Base-by-base conservation (phyloP, 495 filamentous ascomycete species). In the Penicillium daleae region DNA sequence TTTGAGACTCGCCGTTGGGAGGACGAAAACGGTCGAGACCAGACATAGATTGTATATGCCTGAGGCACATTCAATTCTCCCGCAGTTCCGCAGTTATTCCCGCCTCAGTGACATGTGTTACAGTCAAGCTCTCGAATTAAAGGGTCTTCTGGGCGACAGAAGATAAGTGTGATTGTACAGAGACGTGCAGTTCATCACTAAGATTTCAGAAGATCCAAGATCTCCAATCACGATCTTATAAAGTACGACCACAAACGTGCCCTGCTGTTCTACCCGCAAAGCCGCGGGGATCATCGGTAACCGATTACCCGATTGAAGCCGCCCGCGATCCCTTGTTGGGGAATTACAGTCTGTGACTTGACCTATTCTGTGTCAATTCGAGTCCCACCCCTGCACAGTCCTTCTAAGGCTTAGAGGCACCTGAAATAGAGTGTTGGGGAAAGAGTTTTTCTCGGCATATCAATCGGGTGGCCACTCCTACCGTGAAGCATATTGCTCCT, bases 251-350 rank as follows among this genome's bases (percentile, higher is more conserved):
- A 12, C 9, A 46, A 46, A 3, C 42, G 19, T 21, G 42, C 42
- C 3, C 12, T 46, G n/a, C 8, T 46, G 19, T 9, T 46, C 44
- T 66, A 59, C 48, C 64, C 64, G 59, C 62, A 56, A 29, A 70
- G 55, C 68, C 66, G 66, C 66, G 68, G 67, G 62, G 37, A 60
- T 56, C 54, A 42, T 60, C 65, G 66, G 67, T 33, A 59, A 62
- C n/a, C 50, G 13, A 17, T 33, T 64, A 63, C 60, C 67, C 67
- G 67, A 54, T 55, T 56, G 39, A 44, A 55, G 44, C 69, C 69
- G 66, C 64, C 62, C 63, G 57, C 42, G 13, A 56, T 66, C 55
- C 61, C 57, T 61, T 62, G 63, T 64, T 69, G 67, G 64, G 57
- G 26, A 56, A 21, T 46, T 44, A 53, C 48, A 54, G 24, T 33